A percentile compares a stretch with the other conserved stretches of the same genome.
Evolutionary conservation across 352 stramenopile genomes (phyloP).

Genomic region (Plasmopara viticola): DNA sequence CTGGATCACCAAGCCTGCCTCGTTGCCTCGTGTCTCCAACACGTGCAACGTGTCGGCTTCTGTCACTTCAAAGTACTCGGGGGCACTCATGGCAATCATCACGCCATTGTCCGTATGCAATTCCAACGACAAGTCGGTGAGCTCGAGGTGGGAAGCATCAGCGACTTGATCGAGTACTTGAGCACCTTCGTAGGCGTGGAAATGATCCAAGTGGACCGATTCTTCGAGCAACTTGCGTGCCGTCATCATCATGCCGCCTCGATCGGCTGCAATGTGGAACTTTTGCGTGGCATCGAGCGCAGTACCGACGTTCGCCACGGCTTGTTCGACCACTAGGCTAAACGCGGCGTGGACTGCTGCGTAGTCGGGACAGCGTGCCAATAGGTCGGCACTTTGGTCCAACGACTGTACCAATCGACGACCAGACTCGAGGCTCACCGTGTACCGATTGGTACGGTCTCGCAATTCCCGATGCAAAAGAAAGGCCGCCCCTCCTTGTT

Average conservation of each 20-base stretch:
- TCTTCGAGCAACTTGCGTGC: constrained; percentile 54
- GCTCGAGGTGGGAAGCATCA: constrained; percentile 14
- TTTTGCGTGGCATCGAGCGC: constrained; percentile 51
- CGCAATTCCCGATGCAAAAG: constrained; percentile 56
- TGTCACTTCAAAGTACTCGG: constrained; percentile 60
- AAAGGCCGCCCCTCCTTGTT: constrained; percentile 51
- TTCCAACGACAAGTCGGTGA: constrained; percentile 50
- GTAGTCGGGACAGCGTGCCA: constrained; percentile 51
- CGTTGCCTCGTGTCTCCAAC: constrained; percentile 43
- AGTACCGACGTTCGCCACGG: constrained; percentile 45
- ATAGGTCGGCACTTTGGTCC: constrained; percentile 29
- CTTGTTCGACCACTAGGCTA: constrained; percentile 46
- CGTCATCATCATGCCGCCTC: constrained; percentile 32
- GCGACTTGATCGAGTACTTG: constrained; percentile 4
- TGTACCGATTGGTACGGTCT: constrained; percentile 70
- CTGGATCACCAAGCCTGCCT: constrained; percentile 65
- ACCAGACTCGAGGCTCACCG: constrained; percentile 61
- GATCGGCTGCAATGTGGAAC: constrained; percentile 38
- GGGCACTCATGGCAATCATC: constrained; percentile 67
- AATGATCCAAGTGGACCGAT: constrained; percentile 74
- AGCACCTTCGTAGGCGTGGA: constrained; percentile 62
- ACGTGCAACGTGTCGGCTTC: constrained; percentile 32
- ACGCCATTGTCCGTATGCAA: constrained; percentile 75
- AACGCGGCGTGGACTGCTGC: constrained; percentile 47
- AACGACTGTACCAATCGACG: constrained; percentile 28